These are phyloP conservation scores for Diutina pseudorugosa DNA, from an alignment of 1,139 yeast species.

Conservation along the genomic window DNA sequence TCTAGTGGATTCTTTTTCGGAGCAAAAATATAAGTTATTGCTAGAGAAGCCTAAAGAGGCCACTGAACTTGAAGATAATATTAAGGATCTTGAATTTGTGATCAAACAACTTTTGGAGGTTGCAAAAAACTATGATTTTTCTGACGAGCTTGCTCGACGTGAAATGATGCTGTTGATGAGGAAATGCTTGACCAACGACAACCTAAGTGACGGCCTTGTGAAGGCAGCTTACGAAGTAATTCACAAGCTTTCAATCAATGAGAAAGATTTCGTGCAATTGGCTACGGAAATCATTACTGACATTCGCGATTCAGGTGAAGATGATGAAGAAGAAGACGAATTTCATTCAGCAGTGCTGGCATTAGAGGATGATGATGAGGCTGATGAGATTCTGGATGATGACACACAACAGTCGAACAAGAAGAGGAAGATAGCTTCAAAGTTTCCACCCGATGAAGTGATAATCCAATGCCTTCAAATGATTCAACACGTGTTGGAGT, in stretches of 20 bases:
- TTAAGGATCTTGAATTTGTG: slow-evolving; percentile 58
- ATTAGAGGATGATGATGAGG: slow-evolving; percentile 7
- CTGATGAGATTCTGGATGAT: slow-evolving; percentile 9
- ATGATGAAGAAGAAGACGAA: slow-evolving; percentile 8
- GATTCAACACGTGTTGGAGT: slow-evolving; percentile 59
- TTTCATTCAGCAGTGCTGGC: slow-evolving; percentile 4
- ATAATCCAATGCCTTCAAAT: slow-evolving; percentile 57
- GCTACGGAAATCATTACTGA: slow-evolving; percentile 81
- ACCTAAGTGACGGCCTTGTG: slow-evolving; percentile 41
- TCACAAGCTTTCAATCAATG: slow-evolving; percentile 61
- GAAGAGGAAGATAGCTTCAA: slow-evolving; percentile 24
- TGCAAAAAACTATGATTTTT: slow-evolving; percentile 66
- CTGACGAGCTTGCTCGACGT: slow-evolving; percentile 88
- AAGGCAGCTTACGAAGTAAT: slow-evolving; percentile 53
- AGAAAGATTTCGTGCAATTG: slow-evolving; percentile 75
- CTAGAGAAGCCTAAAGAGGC: neutral
- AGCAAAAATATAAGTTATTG: neutral
- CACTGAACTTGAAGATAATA: slow-evolving; percentile 9
- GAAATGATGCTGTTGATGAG: slow-evolving; percentile 66
- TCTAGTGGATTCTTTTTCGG: neutral
- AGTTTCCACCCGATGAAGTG: slow-evolving; percentile 34
- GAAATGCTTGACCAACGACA: slow-evolving; percentile 42
- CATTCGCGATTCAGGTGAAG: slow-evolving; percentile 46
- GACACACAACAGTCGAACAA: slow-evolving; percentile 9
- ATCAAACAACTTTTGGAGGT: slow-evolving; percentile 61